Evolutionary conservation across 768 basidiomycete species (phyloP).

Genomic region (Psilocybe tampanensis): DNA sequence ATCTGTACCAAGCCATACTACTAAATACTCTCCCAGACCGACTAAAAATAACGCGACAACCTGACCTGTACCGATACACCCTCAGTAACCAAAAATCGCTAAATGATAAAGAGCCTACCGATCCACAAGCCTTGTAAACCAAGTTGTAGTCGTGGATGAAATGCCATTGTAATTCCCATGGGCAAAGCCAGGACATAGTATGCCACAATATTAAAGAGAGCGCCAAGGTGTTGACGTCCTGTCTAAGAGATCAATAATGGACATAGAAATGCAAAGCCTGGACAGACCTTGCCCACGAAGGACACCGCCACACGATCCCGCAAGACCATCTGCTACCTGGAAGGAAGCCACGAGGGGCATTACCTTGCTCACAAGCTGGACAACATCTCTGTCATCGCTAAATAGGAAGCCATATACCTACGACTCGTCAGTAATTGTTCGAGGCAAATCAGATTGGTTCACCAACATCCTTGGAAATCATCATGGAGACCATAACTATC

Average conservation of each 20-base stretch:
- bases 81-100: background rate
- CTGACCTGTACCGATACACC: constrained; percentile 58
- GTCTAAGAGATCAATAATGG: background rate
- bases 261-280: background rate
- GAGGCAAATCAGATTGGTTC: background rate
- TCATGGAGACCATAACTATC: constrained; percentile 59
- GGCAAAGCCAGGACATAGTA: constrained; percentile 84
- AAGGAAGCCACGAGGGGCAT: constrained; percentile 77
- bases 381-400: constrained; percentile 63
- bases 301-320: constrained; percentile 67
- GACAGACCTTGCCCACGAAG: constrained; percentile 73
- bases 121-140: constrained; percentile 81
- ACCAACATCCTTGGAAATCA: constrained; percentile 59
- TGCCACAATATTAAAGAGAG: constrained; percentile 71
- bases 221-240: constrained; percentile 76
- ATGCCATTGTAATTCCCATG: constrained; percentile 73
- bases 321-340: constrained; percentile 81
- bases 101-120: constrained; percentile 41
- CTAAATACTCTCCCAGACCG: constrained; percentile 66
- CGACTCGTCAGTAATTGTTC: background rate
- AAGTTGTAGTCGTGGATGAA: constrained; percentile 42
- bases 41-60: constrained; percentile 73
- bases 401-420: constrained; percentile 71
- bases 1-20: constrained; percentile 60
- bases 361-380: constrained; percentile 61